Conservation (phyloP, 2,329 filamentous ascomycete genomes). For the Fusarium abutilonis region DNA sequence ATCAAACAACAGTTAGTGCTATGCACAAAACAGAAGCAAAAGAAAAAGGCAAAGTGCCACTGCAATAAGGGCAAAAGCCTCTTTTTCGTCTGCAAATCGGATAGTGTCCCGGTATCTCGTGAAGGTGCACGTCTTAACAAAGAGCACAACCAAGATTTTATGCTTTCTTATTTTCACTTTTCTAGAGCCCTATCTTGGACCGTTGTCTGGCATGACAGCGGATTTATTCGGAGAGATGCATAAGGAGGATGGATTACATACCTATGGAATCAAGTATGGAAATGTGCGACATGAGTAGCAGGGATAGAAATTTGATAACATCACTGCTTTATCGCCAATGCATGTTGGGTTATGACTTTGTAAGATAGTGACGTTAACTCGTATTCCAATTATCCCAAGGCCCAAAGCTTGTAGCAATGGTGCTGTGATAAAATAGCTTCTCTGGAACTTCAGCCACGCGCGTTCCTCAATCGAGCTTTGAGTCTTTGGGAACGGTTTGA, state of each 20-base stretch:
- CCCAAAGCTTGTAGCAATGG: no score
- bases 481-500: slow-evolving; percentile 4
- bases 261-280: slow-evolving; percentile 11
- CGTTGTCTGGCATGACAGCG: neutral
- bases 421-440: neutral
- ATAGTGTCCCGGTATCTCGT: neutral
- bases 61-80: neutral
- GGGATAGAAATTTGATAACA: slow-evolving; percentile 25
- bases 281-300: slow-evolving; percentile 3
- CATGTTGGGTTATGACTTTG: no score
- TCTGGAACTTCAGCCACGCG: slow-evolving; percentile 2
- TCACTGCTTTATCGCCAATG: slow-evolving; percentile 1
- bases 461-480: neutral
- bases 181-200: slow-evolving; percentile 8
- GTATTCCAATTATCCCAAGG: no score
- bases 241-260: slow-evolving; percentile 1
- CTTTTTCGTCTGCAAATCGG: neutral
- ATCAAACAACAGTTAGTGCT: neutral
- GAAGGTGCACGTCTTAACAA: neutral
- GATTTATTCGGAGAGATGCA: neutral
- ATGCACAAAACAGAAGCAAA: neutral
- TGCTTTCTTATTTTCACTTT: slow-evolving; percentile 1
- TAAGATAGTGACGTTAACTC: no score
- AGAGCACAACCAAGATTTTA: neutral
- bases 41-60: neutral